Conservation (phyloP, 2,329 filamentous ascomycete genomes). For the Lachnellula arida region DNA sequence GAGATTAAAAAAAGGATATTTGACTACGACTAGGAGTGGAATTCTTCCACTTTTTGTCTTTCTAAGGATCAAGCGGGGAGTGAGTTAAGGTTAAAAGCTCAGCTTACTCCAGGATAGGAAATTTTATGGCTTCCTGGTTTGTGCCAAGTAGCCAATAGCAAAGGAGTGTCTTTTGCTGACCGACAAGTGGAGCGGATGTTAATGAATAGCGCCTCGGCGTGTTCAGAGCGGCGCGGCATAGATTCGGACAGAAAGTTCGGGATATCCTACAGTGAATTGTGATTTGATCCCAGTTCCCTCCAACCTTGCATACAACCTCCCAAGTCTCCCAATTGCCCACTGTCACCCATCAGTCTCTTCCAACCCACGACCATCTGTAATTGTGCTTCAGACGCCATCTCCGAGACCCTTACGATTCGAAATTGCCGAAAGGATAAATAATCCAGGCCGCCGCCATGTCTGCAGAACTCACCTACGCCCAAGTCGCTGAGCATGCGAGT, state of each 20-base stretch:
- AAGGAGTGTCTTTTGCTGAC: background rate
- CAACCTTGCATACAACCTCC: background rate
- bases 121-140: too few relatives aligned
- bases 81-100: too few relatives aligned
- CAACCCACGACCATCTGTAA: background rate
- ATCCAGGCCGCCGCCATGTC: constrained; percentile 39
- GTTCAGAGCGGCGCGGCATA: background rate
- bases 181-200: background rate
- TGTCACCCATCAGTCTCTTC: background rate
- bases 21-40: too few relatives aligned
- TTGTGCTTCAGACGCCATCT: background rate
- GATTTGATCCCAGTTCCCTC: background rate
- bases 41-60: too few relatives aligned
- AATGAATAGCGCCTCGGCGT: background rate
- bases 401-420: background rate
- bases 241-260: background rate
- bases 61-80: too few relatives aligned
- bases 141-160: background rate
- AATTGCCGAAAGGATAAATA: background rate
- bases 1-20: too few relatives aligned
- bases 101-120: too few relatives aligned
- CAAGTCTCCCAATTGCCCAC: background rate
- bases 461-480: constrained; percentile 66
- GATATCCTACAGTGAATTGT: background rate
- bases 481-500: constrained; percentile 79